phyloP scores from a whole-genome alignment of 164 flowering plant species.

The Liriodendron chinense region DNA sequence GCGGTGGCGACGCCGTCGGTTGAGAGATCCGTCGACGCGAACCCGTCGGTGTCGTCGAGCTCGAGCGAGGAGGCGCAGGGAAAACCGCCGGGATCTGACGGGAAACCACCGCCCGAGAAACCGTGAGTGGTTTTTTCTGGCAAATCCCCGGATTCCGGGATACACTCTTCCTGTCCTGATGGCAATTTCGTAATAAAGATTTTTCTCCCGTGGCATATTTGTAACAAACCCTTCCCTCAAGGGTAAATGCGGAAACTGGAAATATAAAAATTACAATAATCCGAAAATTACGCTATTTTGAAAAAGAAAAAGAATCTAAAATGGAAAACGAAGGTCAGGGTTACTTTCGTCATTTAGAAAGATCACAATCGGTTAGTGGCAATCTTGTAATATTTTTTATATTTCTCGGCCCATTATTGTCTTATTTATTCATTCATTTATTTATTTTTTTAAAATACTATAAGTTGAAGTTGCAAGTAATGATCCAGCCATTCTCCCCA shows the following conservation, averaged over 20 bases:
- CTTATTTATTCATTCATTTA: no score
- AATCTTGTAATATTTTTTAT: background rate
- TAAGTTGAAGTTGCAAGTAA: no score
- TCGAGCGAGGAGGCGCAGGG: slow-evolving; percentile 67
- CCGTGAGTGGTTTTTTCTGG: slow-evolving; percentile 52
- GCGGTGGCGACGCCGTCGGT: background rate
- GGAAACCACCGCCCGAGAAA: slow-evolving; percentile 37
- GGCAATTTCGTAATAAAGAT: slow-evolving; percentile 26
- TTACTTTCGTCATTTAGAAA: background rate
- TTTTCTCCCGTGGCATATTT: background rate
- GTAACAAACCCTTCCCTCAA: background rate
- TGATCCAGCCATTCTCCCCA: no score
- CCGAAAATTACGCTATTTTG: background rate
- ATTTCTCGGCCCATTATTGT: no score
- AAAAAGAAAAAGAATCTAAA: background rate
- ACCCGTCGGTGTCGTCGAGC: slow-evolving; percentile 57
- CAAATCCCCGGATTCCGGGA: no score
- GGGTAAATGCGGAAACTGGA: background rate
- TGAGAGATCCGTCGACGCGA: slow-evolving; percentile 25
- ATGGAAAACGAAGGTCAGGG: background rate
- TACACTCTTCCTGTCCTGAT: background rate
- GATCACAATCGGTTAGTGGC: background rate
- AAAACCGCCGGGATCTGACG: slow-evolving; percentile 52
- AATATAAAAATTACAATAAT: background rate
- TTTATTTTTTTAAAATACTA: no score